Percentiles rank a stretch among this genome's conserved stretches.
Conservation (phyloP, 2,329 filamentous ascomycete species). For the Alternaria metachromatica region DNA sequence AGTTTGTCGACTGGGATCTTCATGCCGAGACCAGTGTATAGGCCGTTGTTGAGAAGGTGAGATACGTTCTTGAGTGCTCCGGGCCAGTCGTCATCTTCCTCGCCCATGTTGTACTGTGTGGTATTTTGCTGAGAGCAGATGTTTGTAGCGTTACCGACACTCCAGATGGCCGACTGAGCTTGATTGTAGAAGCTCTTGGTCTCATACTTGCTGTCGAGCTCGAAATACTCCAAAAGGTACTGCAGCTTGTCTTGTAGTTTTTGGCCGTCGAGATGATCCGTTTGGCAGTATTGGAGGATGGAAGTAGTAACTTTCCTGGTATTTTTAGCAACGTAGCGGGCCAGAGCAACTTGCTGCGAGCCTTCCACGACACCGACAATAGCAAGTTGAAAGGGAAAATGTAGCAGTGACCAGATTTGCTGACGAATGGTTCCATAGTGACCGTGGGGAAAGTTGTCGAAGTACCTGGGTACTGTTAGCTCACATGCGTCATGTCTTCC, state of each 20-base stretch:
- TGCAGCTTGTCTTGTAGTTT: conserved; percentile 39
- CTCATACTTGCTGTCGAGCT: conserved; percentile 42
- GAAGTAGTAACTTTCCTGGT: conserved; percentile 49
- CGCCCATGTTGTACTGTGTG: conserved; percentile 12
- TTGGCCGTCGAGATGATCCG: conserved; percentile 36
- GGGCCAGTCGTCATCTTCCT: conserved; percentile 20
- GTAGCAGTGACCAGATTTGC: conserved; percentile 63
- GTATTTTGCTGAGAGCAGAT: conserved; percentile 39
- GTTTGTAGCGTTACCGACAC: conserved; percentile 39
- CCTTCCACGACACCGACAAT: conserved; percentile 70
- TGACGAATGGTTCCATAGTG: conserved; percentile 63
- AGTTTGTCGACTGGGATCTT: conserved; percentile 41
- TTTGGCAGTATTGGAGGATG: conserved; percentile 47
- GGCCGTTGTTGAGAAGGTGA: conserved; percentile 34
- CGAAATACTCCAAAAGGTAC: conserved; percentile 32
- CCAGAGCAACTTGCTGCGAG: conserved; percentile 62
- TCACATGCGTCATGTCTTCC: not conserved
- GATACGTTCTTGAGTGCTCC: conserved; percentile 27
- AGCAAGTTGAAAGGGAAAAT: conserved; percentile 69
- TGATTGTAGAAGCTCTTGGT: conserved; percentile 24
- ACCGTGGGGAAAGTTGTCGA: conserved; percentile 61
- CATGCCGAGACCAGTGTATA: conserved; percentile 44
- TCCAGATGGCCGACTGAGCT: conserved; percentile 20
- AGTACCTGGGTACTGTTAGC: conserved; percentile 50
- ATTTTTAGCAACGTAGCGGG: conserved; percentile 56